Percentiles rank a stretch among this genome's conserved stretches.
Evolutionary conservation across 2,329 filamentous ascomycete genomes (phyloP).

Genomic region (Hypocrella siamensis): DNA sequence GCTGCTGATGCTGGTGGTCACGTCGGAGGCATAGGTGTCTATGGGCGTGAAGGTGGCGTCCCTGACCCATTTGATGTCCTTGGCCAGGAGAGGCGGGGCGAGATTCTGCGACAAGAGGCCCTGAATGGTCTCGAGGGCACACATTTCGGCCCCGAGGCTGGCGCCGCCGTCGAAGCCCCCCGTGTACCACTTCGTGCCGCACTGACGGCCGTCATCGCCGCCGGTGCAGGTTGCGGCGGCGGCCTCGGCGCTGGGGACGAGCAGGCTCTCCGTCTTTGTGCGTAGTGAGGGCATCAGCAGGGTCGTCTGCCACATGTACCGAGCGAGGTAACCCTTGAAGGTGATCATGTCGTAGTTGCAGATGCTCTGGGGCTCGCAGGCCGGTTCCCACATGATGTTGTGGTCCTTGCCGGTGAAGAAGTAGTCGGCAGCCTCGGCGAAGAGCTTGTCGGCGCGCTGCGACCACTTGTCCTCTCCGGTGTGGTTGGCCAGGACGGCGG

Average conservation of each 20-base stretch:
- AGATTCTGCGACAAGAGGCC: conserved; percentile 33
- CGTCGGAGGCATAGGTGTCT: conserved; percentile 4
- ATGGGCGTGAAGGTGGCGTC: conserved; percentile 7
- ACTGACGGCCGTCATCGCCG: conserved; percentile 32
- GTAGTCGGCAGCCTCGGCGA: conserved; percentile 36
- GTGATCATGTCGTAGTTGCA: conserved; percentile 51
- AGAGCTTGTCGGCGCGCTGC: conserved; percentile 32
- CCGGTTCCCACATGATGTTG: conserved; percentile 47
- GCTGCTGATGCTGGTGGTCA: not conserved
- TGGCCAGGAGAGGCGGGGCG: conserved; percentile 27
- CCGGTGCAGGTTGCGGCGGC: conserved; percentile 43
- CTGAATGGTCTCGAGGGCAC: conserved; percentile 46
- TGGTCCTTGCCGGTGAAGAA: conserved; percentile 37
- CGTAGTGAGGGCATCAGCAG: conserved; percentile 39
- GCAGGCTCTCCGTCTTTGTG: conserved; percentile 27
- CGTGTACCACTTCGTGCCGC: conserved; percentile 48
- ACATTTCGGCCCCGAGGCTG: conserved; percentile 49
- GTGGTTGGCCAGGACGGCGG: conserved; percentile 46
- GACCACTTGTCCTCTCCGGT: conserved; percentile 38
- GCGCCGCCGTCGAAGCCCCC: conserved; percentile 36
- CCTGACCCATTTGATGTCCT: conserved; percentile 24
- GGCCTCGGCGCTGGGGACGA: conserved; percentile 36
- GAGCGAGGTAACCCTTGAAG: conserved; percentile 53
- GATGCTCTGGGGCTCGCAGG: conserved; percentile 41
- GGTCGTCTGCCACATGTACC: conserved; percentile 46